These are phyloP conservation scores for Colletotrichum plurivorum DNA, from an alignment of 2,329 filamentous ascomycete genomes.

Conservation along the genomic window DNA sequence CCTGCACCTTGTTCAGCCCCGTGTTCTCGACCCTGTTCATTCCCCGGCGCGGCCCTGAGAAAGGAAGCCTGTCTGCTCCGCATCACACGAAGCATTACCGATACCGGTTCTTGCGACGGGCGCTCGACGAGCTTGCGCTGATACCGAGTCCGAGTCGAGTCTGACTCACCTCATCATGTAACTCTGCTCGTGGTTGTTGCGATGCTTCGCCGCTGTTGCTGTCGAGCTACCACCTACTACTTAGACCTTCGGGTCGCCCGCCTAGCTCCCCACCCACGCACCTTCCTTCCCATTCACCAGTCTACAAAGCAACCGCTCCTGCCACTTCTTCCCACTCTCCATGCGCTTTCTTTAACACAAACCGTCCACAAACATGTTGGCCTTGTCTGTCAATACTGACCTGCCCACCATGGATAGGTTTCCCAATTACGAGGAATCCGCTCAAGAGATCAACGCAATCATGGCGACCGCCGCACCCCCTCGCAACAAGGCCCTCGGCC, in stretches of 20 bases:
- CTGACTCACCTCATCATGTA: slow-evolving; percentile 38
- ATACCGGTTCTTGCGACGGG: slow-evolving; percentile 31
- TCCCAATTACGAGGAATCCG: slow-evolving; percentile 59
- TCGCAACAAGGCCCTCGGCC: slow-evolving; percentile 58
- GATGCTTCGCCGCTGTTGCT: slow-evolving; percentile 26
- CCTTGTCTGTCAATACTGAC: slow-evolving; percentile 58
- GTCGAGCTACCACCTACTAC: slow-evolving; percentile 13
- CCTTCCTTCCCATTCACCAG: slow-evolving; percentile 9
- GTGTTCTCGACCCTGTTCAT: slow-evolving; percentile 14
- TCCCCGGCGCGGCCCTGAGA: slow-evolving; percentile 17
- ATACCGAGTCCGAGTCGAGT: slow-evolving; percentile 30
- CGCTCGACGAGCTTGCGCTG: slow-evolving; percentile 25
- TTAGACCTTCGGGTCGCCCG: slow-evolving; percentile 33
- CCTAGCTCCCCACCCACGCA: not conserved
- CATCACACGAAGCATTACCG: slow-evolving; percentile 18
- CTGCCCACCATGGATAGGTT: slow-evolving; percentile 57
- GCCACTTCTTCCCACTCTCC: not conserved
- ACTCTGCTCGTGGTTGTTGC: slow-evolving; percentile 34
- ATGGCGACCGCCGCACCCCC: slow-evolving; percentile 51
- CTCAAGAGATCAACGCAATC: slow-evolving; percentile 48
- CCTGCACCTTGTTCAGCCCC: slow-evolving; percentile 19
- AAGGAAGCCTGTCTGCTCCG: slow-evolving; percentile 24
- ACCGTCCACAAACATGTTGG: slow-evolving; percentile 50
- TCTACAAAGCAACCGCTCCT: not conserved
- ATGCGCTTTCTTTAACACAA: slow-evolving; percentile 20